A percentile compares a stretch with the other conserved stretches of the same genome.
phyloP scores from a whole-genome alignment of 257 asterid genomes.

The Jacaranda mimosifolia region DNA sequence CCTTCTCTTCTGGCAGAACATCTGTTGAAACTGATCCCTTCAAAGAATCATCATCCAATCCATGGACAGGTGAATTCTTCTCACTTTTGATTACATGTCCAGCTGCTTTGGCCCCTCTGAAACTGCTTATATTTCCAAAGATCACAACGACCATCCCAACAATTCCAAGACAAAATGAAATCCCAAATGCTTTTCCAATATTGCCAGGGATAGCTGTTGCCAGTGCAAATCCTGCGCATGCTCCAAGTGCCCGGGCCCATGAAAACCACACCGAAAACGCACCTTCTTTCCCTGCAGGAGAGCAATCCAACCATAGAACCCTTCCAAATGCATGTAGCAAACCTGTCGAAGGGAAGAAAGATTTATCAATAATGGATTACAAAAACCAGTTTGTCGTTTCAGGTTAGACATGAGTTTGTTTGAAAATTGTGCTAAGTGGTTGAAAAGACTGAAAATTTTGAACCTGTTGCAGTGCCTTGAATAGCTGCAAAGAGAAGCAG shows the following conservation, averaged over 20 bases:
- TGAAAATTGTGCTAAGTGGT: not conserved
- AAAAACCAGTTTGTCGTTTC: not conserved
- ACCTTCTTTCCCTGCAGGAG: conserved; percentile 93
- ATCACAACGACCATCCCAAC: conserved; percentile 68
- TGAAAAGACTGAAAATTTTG: not conserved
- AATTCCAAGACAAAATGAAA: conserved; percentile 62
- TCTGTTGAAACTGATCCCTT: conserved; percentile 43
- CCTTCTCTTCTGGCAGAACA: conserved; percentile 43
- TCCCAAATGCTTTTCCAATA: conserved; percentile 66
- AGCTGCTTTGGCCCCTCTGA: conserved; percentile 86
- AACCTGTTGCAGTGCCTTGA: conserved; percentile 78
- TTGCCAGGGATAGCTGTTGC: conserved; percentile 69
- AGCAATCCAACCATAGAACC: conserved; percentile 80
- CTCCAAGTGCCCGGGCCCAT: conserved; percentile 72
- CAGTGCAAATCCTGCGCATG: conserved; percentile 76
- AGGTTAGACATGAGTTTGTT: too few species aligned
- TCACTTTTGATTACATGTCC: conserved; percentile 66
- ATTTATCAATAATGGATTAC: not conserved
- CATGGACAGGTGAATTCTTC: conserved; percentile 57
- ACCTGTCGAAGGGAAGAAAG: conserved; percentile 46
- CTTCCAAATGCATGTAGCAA: conserved; percentile 80
- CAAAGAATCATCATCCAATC: conserved; percentile 40
- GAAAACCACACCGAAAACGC: conserved; percentile 89
- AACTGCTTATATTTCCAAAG: conserved; percentile 81
- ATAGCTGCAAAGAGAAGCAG: conserved; percentile 70